Evolutionary conservation across 768 basidiomycete genomes (phyloP).

Genomic region (Kwoniella dendrophila): DNA sequence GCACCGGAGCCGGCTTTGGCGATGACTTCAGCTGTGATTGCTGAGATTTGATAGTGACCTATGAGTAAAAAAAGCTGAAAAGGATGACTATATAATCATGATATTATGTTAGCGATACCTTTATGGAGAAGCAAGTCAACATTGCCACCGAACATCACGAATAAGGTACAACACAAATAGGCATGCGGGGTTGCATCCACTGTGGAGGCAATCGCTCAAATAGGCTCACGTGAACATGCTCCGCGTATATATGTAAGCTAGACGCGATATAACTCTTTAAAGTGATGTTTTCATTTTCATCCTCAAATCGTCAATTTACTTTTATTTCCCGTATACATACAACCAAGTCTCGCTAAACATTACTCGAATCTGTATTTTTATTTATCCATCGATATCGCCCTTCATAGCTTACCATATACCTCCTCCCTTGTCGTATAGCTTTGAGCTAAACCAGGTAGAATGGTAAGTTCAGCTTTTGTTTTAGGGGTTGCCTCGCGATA

Average conservation of each 20-base stretch:
- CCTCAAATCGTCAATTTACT: no score
- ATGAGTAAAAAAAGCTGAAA: not conserved
- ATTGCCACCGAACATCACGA: not conserved
- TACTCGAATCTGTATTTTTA: not conserved
- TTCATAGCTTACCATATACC: not conserved
- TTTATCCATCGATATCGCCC: not conserved
- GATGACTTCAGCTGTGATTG: no score
- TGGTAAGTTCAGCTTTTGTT: slow-evolving; percentile 10
- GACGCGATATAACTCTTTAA: not conserved
- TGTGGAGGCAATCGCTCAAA: not conserved
- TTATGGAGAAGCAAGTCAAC: not conserved
- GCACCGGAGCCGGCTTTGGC: no score
- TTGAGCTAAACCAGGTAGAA: not conserved
- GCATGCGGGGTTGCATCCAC: not conserved
- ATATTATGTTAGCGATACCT: not conserved
- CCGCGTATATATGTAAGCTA: not conserved
- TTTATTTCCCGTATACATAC: no score
- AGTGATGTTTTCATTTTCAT: slow-evolving; percentile 3
- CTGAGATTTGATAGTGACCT: not conserved
- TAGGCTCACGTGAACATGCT: not conserved
- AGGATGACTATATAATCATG: no score
- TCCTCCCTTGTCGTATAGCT: not conserved
- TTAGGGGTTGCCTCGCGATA: not conserved
- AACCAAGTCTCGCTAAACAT: no score
- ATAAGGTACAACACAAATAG: not conserved